Evolutionary conservation across 306 rosid genomes (phyloP), one percentile per base, ranked within the genome.

Genomic region (Prunus fruticosa): DNA sequence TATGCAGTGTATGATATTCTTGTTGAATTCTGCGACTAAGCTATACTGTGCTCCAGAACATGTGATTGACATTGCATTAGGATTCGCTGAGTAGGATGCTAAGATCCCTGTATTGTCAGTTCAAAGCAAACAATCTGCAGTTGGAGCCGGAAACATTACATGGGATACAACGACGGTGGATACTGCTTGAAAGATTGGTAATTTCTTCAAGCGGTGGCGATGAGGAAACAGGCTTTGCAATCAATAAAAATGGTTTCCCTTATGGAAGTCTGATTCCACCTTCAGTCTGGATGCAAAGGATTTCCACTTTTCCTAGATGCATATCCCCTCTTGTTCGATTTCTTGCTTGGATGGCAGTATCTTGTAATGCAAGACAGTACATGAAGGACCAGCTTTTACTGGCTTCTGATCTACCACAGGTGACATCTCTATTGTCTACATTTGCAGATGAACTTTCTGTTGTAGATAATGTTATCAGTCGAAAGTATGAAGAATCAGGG

Each of bases 291-390:
- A 89, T 86, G 86, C 86, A 83, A 71, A 88, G 85, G 80, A 88
- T 93, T 58, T 79, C 89, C 79, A 80, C 81, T 51, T 93, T 89
- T 86, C 89, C 96, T 71, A 43, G 88, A 64, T 85, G 84, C 68
- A 60, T 69, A 60, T 86, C 80, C 70, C 97, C 98, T 81, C 82
- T 93, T 87, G 97, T 89, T 81, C 91, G 97, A 58, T 93, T 89
- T 80, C 87, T 93, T 78, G 97, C 97, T 73, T 93, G 98, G 98
- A 93, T 93, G 98, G 98, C 98, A 62, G 87, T 93, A 72, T 91
- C 97, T 78, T 93, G 89, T 73, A 93, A 89, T 87, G 97, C 97
- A 68, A 89, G 86, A 72, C 89, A 87, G 71, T 93, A 87, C 72
- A 79, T 84, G 72, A 88, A 87, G 78, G 98, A 93, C 71, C 83